phyloP scores from a whole-genome alignment of 1,139 yeast genomes.

The Yamadazyma spencermartinsiae region DNA sequence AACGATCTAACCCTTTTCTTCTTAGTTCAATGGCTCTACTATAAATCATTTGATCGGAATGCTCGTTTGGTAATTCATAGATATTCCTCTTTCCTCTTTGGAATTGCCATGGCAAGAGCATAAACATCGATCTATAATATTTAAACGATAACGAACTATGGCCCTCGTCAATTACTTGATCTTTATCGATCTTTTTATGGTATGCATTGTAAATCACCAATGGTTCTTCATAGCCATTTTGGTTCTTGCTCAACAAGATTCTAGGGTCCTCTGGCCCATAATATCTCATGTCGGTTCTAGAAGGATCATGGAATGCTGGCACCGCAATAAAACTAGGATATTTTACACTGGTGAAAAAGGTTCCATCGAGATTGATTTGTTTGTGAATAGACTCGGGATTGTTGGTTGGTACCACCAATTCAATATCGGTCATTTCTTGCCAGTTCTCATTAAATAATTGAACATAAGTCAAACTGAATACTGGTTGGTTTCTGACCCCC shows the following conservation, averaged over 20 bases:
- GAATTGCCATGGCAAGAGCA: conserved; percentile 35
- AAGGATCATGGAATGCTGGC: conserved; percentile 33
- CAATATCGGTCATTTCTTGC: conserved; percentile 24
- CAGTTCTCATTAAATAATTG: conserved; percentile 30
- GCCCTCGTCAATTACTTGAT: conserved; percentile 17
- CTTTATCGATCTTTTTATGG: conserved; percentile 25
- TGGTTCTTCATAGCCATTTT: conserved; percentile 38
- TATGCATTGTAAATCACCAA: conserved; percentile 33
- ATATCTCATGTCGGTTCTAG: conserved; percentile 21
- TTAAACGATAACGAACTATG: conserved; percentile 18
- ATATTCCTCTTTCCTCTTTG: conserved; percentile 34
- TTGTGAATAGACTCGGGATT: conserved; percentile 15
- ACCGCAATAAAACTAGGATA: conserved; percentile 35
- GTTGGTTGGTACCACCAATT: conserved; percentile 26
- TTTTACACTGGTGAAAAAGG: conserved; percentile 20
- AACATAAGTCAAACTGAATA: conserved; percentile 25
- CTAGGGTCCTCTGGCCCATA: conserved; percentile 50
- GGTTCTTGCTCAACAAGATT: conserved; percentile 31
- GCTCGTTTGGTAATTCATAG: conserved; percentile 22
- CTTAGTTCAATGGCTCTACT: conserved; percentile 29
- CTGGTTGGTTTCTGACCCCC: conserved; percentile 23
- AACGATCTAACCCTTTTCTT: conserved; percentile 17
- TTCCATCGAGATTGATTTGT: conserved; percentile 14
- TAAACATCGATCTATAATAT: conserved; percentile 31
- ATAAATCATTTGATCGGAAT: conserved; percentile 20